phyloP scores from a whole-genome alignment of 768 basidiomycete genomes.

The Tylopilus sp. region DNA sequence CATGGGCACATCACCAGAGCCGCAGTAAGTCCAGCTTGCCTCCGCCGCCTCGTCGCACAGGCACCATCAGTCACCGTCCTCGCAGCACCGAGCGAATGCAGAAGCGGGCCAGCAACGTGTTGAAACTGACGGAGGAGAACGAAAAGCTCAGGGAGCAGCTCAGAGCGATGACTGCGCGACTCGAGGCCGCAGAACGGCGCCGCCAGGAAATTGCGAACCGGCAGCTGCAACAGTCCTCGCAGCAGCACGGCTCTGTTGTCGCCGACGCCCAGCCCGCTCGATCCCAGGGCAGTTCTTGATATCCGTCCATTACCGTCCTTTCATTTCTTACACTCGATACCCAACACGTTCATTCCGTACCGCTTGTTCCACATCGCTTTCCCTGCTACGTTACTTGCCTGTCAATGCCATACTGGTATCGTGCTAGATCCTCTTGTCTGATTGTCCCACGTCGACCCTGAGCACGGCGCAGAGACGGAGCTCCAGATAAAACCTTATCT shows the following conservation, averaged over 20 bases:
- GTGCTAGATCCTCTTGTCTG: background rate
- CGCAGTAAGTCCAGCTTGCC: slow-evolving; percentile 46
- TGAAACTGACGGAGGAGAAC: slow-evolving; percentile 76
- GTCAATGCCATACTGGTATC: slow-evolving; percentile 4
- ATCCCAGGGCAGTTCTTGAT: slow-evolving; percentile 24
- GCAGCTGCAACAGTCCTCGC: slow-evolving; percentile 25
- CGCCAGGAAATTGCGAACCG: slow-evolving; percentile 44
- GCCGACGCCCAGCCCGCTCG: slow-evolving; percentile 13
- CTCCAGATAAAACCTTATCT: slow-evolving; percentile 16
- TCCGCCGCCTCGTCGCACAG: slow-evolving; percentile 19
- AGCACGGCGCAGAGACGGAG: background rate
- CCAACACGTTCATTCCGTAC: slow-evolving; percentile 21
- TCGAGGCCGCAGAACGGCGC: slow-evolving; percentile 71
- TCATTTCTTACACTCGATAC: slow-evolving; percentile 24
- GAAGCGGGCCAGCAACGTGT: slow-evolving; percentile 74
- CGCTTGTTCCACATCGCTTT: slow-evolving; percentile 13
- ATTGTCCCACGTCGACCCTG: slow-evolving; percentile 7
- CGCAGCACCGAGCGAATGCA: slow-evolving; percentile 39
- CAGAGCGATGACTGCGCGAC: slow-evolving; percentile 67
- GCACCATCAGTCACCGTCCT: slow-evolving; percentile 32
- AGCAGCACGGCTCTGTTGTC: slow-evolving; percentile 4
- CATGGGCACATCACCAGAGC: slow-evolving; percentile 32
- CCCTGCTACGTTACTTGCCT: slow-evolving; percentile 5
- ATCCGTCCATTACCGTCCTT: slow-evolving; percentile 25
- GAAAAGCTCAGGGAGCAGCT: slow-evolving; percentile 75